These are phyloP conservation scores for Hericium erinaceus DNA, from an alignment of 768 basidiomycete genomes.

Conservation along the genomic window DNA sequence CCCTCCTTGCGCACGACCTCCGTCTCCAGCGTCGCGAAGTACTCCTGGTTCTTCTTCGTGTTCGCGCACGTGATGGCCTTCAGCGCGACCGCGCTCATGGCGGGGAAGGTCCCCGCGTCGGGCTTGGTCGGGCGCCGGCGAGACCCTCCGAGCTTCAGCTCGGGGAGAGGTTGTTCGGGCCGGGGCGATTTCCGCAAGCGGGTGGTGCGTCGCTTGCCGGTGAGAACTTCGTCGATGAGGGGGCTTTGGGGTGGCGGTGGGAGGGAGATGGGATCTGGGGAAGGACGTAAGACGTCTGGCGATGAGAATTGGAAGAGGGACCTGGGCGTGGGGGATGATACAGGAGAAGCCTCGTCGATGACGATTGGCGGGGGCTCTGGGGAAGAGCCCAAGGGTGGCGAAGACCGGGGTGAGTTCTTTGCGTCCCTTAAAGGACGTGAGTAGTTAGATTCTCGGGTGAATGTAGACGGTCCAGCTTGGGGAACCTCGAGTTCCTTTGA, in stretches of 20 bases:
- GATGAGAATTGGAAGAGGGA: neutral
- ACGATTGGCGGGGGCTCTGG: too few species aligned
- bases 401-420: too few species aligned
- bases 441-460: neutral
- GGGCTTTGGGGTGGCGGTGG: neutral
- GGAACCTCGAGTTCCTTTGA: neutral
- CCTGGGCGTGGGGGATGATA: neutral
- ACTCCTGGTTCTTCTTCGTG: conserved; percentile 64
- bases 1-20: conserved; percentile 66
- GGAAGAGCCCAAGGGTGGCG: too few species aligned
- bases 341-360: too few species aligned
- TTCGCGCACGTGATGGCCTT: conserved; percentile 65
- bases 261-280: neutral
- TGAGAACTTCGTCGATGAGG: neutral
- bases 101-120: conserved; percentile 40
- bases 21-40: conserved; percentile 53
- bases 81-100: conserved; percentile 62
- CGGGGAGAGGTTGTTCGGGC: conserved; percentile 24
- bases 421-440: too few species aligned
- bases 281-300: neutral
- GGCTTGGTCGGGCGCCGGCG: conserved; percentile 3
- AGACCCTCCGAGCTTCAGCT: conserved; percentile 1
- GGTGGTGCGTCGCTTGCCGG: neutral
- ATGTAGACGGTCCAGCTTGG: neutral
- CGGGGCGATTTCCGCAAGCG: conserved; percentile 30